phyloP scores from a whole-genome alignment of 768 basidiomycete species.

The Auriscalpium orientale region DNA sequence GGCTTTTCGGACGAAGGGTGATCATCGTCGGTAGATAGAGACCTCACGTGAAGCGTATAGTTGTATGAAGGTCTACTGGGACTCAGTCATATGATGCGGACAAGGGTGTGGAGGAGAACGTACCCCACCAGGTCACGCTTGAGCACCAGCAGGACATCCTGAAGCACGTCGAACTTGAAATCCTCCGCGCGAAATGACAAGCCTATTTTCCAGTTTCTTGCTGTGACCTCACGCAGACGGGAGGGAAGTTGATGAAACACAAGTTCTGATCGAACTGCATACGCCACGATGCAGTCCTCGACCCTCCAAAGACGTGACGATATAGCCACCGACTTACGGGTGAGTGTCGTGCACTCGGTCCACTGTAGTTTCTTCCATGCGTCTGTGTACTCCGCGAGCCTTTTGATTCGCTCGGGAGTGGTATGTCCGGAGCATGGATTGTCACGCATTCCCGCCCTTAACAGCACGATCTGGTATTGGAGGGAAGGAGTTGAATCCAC shows the following conservation, averaged over 20 bases:
- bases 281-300: neutral
- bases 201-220: too few relatives aligned
- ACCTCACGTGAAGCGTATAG: too few relatives aligned
- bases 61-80: too few relatives aligned
- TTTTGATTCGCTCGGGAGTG: neutral
- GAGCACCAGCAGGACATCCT: too few relatives aligned
- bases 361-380: neutral
- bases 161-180: too few relatives aligned
- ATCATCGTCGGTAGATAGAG: too few relatives aligned
- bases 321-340: neutral
- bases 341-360: neutral
- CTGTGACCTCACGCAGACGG: constrained; percentile 33
- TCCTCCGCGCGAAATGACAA: too few relatives aligned
- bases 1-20: too few relatives aligned
- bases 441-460: neutral
- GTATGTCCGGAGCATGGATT: neutral
- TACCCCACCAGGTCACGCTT: too few relatives aligned
- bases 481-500: neutral
- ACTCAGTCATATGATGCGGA: too few relatives aligned
- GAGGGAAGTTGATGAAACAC: constrained; percentile 42
- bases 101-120: too few relatives aligned
- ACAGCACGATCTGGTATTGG: neutral
- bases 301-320: neutral
- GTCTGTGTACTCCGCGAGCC: neutral
- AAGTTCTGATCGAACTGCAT: constrained; percentile 5